Conservation (phyloP, 805 yeast genomes). For the Kluyveromyces dobzhanskii region DNA sequence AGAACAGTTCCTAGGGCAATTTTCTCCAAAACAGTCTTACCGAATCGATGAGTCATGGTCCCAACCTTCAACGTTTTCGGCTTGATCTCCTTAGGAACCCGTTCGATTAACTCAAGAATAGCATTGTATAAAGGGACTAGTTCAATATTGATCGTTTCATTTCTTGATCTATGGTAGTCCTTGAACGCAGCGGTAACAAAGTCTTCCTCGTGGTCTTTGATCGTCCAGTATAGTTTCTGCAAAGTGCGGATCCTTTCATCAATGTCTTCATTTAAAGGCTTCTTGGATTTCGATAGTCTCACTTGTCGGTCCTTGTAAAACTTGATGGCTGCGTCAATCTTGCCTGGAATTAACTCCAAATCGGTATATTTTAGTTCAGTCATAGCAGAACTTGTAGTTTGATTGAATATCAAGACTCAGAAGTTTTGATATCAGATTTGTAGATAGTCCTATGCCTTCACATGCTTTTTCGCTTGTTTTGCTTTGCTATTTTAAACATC, state of each 20-base stretch:
- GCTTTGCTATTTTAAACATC: too few relatives aligned
- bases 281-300: conserved; percentile 9
- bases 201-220: conserved; percentile 48
- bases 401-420: too few relatives aligned
- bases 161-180: conserved; percentile 60
- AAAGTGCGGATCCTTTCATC: conserved; percentile 50
- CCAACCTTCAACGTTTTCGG: conserved; percentile 35
- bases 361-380: conserved; percentile 9
- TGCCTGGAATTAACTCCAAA: conserved; percentile 12
- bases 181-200: conserved; percentile 48
- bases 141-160: conserved; percentile 60
- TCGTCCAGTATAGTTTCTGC: conserved; percentile 54
- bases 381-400: not conserved
- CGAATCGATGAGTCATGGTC: conserved; percentile 26
- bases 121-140: conserved; percentile 44
- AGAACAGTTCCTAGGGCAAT: conserved; percentile 59
- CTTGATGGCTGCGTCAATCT: conserved; percentile 9
- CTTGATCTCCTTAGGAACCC: too few relatives aligned
- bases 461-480: too few relatives aligned
- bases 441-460: too few relatives aligned
- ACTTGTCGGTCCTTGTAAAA: conserved; percentile 14
- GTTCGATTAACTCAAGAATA: conserved; percentile 47
- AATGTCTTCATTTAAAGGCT: conserved; percentile 14
- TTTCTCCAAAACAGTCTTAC: conserved; percentile 32
- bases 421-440: too few relatives aligned